Evolutionary conservation across 2,329 filamentous ascomycete genomes (phyloP).

Genomic region (Aspergillus candidus): DNA sequence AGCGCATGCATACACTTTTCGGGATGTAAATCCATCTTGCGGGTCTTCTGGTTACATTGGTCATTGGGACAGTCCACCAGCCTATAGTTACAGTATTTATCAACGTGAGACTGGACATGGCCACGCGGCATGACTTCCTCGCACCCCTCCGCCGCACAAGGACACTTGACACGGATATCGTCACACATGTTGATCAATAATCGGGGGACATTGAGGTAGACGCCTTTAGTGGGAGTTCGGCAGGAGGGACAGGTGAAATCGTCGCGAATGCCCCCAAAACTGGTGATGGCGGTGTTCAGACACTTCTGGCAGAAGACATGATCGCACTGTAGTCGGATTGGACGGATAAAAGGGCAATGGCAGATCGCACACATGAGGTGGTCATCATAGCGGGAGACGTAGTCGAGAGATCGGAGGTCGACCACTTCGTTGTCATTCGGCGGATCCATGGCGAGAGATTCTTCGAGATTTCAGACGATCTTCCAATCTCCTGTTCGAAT

Average conservation of each 20-base stretch:
- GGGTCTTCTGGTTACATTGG: conserved; percentile 48
- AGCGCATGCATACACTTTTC: conserved; percentile 49
- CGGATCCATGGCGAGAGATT: conserved; percentile 27
- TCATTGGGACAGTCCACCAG: conserved; percentile 47
- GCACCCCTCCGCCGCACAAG: conserved; percentile 51
- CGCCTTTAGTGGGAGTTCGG: conserved; percentile 40
- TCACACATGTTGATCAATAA: conserved; percentile 57
- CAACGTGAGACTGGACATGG: conserved; percentile 54
- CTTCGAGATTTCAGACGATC: conserved; percentile 20
- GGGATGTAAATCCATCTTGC: conserved; percentile 49
- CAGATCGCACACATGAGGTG: conserved; percentile 61
- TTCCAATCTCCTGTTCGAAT: too few species aligned
- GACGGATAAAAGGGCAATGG: conserved; percentile 56
- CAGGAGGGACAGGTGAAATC: conserved; percentile 52
- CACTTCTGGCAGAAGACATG: conserved; percentile 60
- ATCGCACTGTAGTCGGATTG: conserved; percentile 54
- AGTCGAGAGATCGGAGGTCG: conserved; percentile 55
- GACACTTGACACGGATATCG: conserved; percentile 55
- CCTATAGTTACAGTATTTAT: conserved; percentile 54
- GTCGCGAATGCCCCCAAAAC: conserved; percentile 24
- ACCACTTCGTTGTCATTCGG: conserved; percentile 31
- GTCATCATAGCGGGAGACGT: conserved; percentile 50
- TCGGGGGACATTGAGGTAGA: conserved; percentile 45
- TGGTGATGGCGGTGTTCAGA: conserved; percentile 45
- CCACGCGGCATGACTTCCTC: conserved; percentile 48